Conservation (phyloP, 2,329 filamentous ascomycete genomes). For the Cytospora piceicola region DNA sequence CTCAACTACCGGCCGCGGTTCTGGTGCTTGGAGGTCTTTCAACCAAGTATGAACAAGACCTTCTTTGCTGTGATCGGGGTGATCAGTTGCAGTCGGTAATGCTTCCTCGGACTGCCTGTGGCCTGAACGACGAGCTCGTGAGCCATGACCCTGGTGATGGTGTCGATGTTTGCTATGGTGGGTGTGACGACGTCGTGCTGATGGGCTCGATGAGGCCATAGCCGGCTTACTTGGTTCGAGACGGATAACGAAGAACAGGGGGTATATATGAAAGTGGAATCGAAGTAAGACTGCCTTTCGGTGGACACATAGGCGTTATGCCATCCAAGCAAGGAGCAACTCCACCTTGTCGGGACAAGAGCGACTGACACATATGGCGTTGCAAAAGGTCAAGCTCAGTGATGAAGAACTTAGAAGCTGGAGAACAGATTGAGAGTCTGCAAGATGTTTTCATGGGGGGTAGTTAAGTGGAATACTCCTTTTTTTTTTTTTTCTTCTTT, state of each 20-base stretch:
- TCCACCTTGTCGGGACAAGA: conserved; percentile 1
- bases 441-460: neutral
- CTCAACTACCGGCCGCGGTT: neutral
- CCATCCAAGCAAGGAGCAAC: neutral
- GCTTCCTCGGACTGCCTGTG: neutral
- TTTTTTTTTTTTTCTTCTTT: no score
- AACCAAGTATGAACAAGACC: conserved; percentile 21
- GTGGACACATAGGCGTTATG: neutral
- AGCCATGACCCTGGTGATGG: neutral
- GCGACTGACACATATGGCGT: neutral
- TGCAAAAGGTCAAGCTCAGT: neutral
- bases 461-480: neutral
- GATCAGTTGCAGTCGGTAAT: neutral
- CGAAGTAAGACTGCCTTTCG: neutral
- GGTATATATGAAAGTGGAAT: neutral
- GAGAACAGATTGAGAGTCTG: neutral
- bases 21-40: conserved; percentile 1
- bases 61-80: conserved; percentile 4
- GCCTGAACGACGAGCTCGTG: neutral
- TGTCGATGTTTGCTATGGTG: conserved; percentile 7
- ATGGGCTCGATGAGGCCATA: conserved; percentile 9
- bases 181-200: neutral
- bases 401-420: neutral
- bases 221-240: neutral
- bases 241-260: neutral